Evolutionary conservation across 345 rosid genomes (phyloP).

Genomic region (Litchi chinensis): DNA sequence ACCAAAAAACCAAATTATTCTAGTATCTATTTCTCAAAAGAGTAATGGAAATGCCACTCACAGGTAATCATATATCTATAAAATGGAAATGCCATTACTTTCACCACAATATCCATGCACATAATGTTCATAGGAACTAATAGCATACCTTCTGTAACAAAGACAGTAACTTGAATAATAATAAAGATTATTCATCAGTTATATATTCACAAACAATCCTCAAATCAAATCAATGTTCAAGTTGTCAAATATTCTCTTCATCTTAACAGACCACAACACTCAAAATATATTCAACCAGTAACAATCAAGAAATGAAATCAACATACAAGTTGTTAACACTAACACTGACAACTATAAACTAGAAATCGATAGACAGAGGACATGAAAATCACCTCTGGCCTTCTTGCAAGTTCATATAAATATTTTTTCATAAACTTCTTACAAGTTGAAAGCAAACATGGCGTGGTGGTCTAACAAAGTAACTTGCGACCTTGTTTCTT

Average conservation of each 20-base stretch:
- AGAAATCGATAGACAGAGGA: neutral
- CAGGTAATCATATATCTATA: neutral
- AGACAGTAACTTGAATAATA: neutral
- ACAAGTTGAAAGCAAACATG: too few relatives aligned
- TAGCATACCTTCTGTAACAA: neutral
- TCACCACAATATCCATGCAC: neutral
- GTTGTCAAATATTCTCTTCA: too few relatives aligned
- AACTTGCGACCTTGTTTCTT: too few relatives aligned
- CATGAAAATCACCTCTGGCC: slow-evolving; percentile 56
- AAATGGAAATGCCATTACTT: neutral
- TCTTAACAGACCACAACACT: too few relatives aligned
- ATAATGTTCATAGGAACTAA: neutral
- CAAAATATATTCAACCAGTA: too few relatives aligned
- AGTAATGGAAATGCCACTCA: neutral
- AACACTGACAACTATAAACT: neutral
- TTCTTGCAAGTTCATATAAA: slow-evolving; percentile 34
- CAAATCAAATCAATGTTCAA: neutral
- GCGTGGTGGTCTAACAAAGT: too few relatives aligned
- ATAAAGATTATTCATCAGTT: neutral
- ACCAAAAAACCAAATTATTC: neutral
- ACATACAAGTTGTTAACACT: neutral
- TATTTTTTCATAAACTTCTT: too few relatives aligned
- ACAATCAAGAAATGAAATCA: neutral
- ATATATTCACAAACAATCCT: neutral
- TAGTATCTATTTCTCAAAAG: neutral